Conservation (phyloP, 352 stramenopile species). For the Phytopythium chamaehyphon region DNA sequence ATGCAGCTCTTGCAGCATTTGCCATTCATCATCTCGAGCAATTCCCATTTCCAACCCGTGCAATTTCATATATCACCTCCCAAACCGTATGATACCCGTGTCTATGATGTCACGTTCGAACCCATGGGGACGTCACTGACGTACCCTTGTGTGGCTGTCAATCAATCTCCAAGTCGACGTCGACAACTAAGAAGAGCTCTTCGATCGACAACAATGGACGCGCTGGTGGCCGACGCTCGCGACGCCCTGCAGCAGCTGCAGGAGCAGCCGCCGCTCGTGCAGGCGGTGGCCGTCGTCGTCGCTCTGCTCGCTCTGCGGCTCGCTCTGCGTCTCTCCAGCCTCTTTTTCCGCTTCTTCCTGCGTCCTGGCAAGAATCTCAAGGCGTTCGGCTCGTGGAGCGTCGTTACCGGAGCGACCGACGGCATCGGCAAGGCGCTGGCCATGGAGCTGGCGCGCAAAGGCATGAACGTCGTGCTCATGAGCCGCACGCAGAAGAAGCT, state of each 20-base stretch:
- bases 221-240: slow-evolving; percentile 25
- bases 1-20: too few relatives aligned
- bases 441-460: slow-evolving; percentile 95
- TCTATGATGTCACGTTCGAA: too few relatives aligned
- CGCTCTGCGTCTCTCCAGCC: slow-evolving; percentile 40
- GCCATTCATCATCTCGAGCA: too few relatives aligned
- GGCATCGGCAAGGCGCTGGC: slow-evolving; percentile 90
- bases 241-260: slow-evolving; percentile 16
- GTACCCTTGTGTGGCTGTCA: too few relatives aligned
- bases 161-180: too few relatives aligned
- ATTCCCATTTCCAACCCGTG: too few relatives aligned
- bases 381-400: slow-evolving; percentile 95
- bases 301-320: slow-evolving; percentile 48
- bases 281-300: slow-evolving; percentile 39
- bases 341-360: slow-evolving; percentile 88
- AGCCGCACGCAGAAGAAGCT: slow-evolving; percentile 96
- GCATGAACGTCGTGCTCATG: slow-evolving; percentile 97
- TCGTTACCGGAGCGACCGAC: slow-evolving; percentile 97
- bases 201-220: too few relatives aligned
- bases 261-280: slow-evolving; percentile 32
- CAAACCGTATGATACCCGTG: too few relatives aligned
- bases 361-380: slow-evolving; percentile 92
- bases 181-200: too few relatives aligned
- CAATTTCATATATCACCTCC: too few relatives aligned
- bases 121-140: too few relatives aligned